A percentile compares a stretch with the other conserved stretches of the same genome.
Conservation (phyloP, 2,329 filamentous ascomycete genomes). For the Aspergillus viridinutans region DNA sequence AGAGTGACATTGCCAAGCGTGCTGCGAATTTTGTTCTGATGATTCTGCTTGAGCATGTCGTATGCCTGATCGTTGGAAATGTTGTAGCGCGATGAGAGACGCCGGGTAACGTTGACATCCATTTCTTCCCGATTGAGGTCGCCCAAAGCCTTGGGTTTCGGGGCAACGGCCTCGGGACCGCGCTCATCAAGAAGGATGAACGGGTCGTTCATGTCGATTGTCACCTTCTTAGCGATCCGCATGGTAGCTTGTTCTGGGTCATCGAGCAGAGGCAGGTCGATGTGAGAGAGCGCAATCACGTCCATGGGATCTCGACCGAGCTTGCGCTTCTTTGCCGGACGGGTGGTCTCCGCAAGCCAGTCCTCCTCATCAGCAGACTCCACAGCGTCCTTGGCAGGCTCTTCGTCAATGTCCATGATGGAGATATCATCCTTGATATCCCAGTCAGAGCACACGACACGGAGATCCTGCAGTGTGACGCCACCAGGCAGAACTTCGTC, state of each 20-base stretch:
- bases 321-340: slow-evolving; percentile 65
- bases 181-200: slow-evolving; percentile 77
- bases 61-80: slow-evolving; percentile 96
- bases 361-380: slow-evolving; percentile 54
- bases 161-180: slow-evolving; percentile 59
- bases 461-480: slow-evolving; percentile 73
- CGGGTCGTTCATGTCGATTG: slow-evolving; percentile 83
- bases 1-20: slow-evolving; percentile 88
- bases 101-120: slow-evolving; percentile 67
- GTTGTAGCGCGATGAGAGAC: slow-evolving; percentile 81
- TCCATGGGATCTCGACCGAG: slow-evolving; percentile 41
- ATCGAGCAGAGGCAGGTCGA: slow-evolving; percentile 69
- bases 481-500: slow-evolving; percentile 65
- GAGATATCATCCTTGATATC: slow-evolving; percentile 57
- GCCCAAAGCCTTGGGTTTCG: slow-evolving; percentile 42
- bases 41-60: slow-evolving; percentile 92
- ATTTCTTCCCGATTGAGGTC: slow-evolving; percentile 50
- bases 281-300: slow-evolving; percentile 52
- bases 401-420: slow-evolving; percentile 31
- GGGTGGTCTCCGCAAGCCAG: slow-evolving; percentile 45
- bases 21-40: slow-evolving; percentile 90
- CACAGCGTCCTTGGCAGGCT: slow-evolving; percentile 15
- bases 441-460: slow-evolving; percentile 85
- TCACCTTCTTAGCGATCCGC: slow-evolving; percentile 70
- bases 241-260: slow-evolving; percentile 72